A percentile compares a stretch with the other conserved stretches of the same genome.
phyloP scores from a whole-genome alignment of 1,284 basidiomycete genomes.

The Takashimella koratensis region DNA sequence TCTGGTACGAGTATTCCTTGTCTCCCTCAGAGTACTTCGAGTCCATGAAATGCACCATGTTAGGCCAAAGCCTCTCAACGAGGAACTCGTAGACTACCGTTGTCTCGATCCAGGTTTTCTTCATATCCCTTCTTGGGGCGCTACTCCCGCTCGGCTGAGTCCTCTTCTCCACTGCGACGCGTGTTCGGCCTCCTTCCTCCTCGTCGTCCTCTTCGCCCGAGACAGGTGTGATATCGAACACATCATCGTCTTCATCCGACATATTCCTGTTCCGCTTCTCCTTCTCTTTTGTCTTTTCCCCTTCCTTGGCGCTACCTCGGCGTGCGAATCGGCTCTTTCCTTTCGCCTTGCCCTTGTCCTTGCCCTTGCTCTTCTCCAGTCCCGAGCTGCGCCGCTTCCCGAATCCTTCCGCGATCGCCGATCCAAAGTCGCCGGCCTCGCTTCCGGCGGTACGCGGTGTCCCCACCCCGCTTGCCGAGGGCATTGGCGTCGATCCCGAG shows the following conservation, averaged over 20 bases:
- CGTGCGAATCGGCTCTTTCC: no score
- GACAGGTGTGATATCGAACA: no score
- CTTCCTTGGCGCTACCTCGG: background rate
- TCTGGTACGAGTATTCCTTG: slow-evolving; percentile 43
- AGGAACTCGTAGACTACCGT: background rate
- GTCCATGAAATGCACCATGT: slow-evolving; percentile 36
- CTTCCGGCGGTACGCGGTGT: background rate
- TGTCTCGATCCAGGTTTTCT: background rate
- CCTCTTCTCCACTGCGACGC: no score
- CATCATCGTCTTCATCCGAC: background rate
- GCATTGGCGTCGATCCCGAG: background rate
- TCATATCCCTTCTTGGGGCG: background rate
- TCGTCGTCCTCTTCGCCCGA: no score
- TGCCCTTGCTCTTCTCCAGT: background rate
- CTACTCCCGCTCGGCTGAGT: no score
- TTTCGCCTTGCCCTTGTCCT: background rate
- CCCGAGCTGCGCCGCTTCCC: background rate
- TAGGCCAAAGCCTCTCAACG: background rate
- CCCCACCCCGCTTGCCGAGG: background rate
- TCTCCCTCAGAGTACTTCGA: slow-evolving; percentile 38
- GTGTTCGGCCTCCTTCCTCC: no score
- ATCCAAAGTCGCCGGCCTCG: background rate
- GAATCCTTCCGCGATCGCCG: no score
- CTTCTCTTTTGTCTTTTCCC: background rate
- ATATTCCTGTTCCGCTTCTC: background rate